Evolutionary conservation across 169 alveolate genomes (phyloP), one percentile per base, ranked within the genome.

Genomic region (Plasmodium knowlesi): DNA sequence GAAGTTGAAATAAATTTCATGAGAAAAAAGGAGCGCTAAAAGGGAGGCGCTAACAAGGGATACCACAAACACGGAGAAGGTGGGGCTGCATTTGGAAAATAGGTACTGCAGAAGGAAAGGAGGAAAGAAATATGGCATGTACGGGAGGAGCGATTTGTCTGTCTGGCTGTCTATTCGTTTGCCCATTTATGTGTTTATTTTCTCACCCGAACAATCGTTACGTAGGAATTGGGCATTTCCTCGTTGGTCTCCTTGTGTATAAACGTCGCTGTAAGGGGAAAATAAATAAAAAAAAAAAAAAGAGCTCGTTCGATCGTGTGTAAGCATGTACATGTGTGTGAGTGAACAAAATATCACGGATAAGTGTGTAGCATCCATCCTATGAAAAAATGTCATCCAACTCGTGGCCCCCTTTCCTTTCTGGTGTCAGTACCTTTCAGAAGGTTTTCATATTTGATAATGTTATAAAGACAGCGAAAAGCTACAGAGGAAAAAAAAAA

Each of bases 391-490:
- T 22, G 76, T 67, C 37, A 67, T 43, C 61, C 30, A 22, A 25
- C n/a, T 67, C 53, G 50, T 79, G 71, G 50, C 43, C 84, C 25
- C 39, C 54, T 30, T 34, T 30, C 74, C 30, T 83, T 79, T 32
- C 70, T 12, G 2, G 25, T n/a, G 19, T 72, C 28, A 25, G 32
- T 84, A 84, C 93, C 93, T 72, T 84, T 19, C 37, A 84, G 80
- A 72, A 84, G 84, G 57, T 84, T 72, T 32, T 84, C 84, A 84
- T 84, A 53, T 73, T 50, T 84, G n/a, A 84, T 84, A 12, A 84
- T 50, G 41, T 82, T 84, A 84, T 72, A 74, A 32, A 84, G 41
- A n/a, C 85, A 34, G 80, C 57, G 67, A 34, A 74, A 71, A n/a
- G 93, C 84, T 84, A 72, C 41, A 81, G 61, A 34, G 22, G 89